phyloP scores from a whole-genome alignment of 2,329 filamentous ascomycete genomes.

The Exophiala mesophila region DNA sequence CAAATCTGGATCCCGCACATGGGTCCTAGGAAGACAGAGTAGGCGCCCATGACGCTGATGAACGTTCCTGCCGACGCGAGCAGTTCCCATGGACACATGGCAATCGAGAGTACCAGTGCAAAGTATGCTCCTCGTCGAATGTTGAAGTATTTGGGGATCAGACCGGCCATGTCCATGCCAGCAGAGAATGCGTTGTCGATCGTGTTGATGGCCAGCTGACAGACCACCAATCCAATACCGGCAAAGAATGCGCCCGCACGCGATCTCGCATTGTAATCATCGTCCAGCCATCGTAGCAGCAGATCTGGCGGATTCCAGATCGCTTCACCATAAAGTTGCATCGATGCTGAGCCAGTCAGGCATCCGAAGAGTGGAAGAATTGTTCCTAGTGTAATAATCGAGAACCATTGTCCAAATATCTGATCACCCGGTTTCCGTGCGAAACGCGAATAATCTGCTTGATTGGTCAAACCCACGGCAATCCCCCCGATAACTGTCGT shows the following conservation, averaged over 20 bases:
- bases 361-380: conserved; percentile 38
- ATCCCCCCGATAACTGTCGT: conserved; percentile 32
- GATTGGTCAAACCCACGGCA: conserved; percentile 31
- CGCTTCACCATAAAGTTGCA: conserved; percentile 32
- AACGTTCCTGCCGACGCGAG: conserved; percentile 44
- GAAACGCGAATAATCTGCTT: conserved; percentile 35
- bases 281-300: conserved; percentile 36
- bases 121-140: conserved; percentile 52
- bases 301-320: conserved; percentile 43
- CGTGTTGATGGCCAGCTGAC: conserved; percentile 43
- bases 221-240: conserved; percentile 41
- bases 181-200: conserved; percentile 47
- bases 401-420: conserved; percentile 37
- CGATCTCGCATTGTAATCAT: conserved; percentile 31
- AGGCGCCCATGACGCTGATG: conserved; percentile 37
- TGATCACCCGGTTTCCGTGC: conserved; percentile 36
- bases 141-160: conserved; percentile 52
- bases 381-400: conserved; percentile 36
- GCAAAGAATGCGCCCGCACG: conserved; percentile 46
- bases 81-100: conserved; percentile 50
- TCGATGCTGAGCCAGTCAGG: conserved; percentile 32
- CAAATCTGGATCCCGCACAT: conserved; percentile 33
- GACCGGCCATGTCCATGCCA: conserved; percentile 53
- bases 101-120: conserved; percentile 42
- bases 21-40: conserved; percentile 44